Conservation (phyloP, 257 asterid genomes). For the Craterostigma plantagineum region DNA sequence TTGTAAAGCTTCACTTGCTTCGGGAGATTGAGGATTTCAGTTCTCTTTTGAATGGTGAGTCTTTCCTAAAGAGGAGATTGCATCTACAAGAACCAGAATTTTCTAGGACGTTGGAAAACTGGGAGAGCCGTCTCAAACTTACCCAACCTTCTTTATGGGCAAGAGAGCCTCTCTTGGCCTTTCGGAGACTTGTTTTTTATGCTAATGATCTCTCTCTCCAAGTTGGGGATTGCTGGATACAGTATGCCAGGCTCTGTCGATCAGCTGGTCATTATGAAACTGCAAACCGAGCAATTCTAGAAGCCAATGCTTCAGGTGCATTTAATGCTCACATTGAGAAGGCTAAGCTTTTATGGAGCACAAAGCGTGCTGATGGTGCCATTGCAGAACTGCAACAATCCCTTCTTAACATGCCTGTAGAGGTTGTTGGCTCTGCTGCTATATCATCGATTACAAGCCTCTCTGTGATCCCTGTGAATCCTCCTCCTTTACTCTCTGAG, state of each 20-base stretch:
- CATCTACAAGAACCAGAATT: constrained; percentile 45
- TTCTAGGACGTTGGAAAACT: constrained; percentile 40
- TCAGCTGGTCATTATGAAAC: constrained; percentile 96
- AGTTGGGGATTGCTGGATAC: constrained; percentile 89
- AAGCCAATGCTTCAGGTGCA: constrained; percentile 76
- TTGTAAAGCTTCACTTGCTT: constrained; percentile 93
- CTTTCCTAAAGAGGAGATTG: constrained; percentile 50
- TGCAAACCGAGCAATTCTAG: constrained; percentile 84
- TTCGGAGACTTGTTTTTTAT: constrained; percentile 78
- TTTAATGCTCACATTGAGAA: constrained; percentile 85
- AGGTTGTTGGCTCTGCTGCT: constrained; percentile 70
- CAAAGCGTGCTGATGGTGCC: constrained; percentile 86
- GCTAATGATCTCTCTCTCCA: constrained; percentile 59
- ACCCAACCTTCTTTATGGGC: constrained; percentile 98
- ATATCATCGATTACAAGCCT: constrained; percentile 79
- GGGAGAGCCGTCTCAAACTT: constrained; percentile 86
- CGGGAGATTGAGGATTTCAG: constrained; percentile 87
- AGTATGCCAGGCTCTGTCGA: constrained; percentile 93
- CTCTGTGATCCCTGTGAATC: constrained; percentile 65
- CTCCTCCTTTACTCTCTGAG: constrained; percentile 45
- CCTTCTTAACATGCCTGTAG: constrained; percentile 76
- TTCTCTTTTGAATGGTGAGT: constrained; percentile 64
- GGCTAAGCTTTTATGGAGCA: constrained; percentile 98
- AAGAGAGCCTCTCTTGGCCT: constrained; percentile 92
- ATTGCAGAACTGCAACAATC: constrained; percentile 95